Base-by-base conservation (phyloP, 148 eudicot genomes). In the Chenopodium formosanum region DNA sequence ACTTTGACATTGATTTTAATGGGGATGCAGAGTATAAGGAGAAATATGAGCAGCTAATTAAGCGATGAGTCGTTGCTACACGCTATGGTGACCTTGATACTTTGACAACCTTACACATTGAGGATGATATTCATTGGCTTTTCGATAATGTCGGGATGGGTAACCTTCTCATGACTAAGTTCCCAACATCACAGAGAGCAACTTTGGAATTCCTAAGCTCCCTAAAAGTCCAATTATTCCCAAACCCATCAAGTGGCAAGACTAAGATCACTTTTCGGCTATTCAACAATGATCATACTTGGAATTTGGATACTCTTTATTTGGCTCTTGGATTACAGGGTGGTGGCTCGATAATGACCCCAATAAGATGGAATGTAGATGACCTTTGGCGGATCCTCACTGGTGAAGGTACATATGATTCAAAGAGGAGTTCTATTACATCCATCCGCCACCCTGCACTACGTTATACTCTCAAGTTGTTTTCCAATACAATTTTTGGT, bases 91-190 rank as follows among this genome's bases (percentile, higher is more conserved):
- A 31, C 32, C 32, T 31, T 31, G 32, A 34, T 34, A 34, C 37
- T 34, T 34, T 34, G 37, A 34, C 37, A 48, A 25, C 32, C 32
- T 66, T 66, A 23, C 70, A 66, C 13, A 66, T 66, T 23, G 70
- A 66, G 70, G 70, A 66, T 66, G 70, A 66, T 66, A 12, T 66
- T 66, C 23, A 2, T 66, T 66, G 70, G 70, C 31, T 66, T 25
- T 66, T 66, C 10, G 14, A 23, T 5, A 66, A 66, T 66, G 70
- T 66, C 22, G 70, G 70, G 11, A 6, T 7, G 13, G 32, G 31
- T 0, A 25, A 27, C 4, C 32, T 66, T 66, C 70, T 27, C 13
- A 66, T 10, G 11, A 66, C 13, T 23, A 66, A 66, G 32, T 9
- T 23, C 13, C 70, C 34, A 23, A 66, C 70, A 23, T 66, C 31